Evolutionary conservation across 2,329 filamentous ascomycete genomes (phyloP).

Genomic region (Amylocarpus encephaloides): DNA sequence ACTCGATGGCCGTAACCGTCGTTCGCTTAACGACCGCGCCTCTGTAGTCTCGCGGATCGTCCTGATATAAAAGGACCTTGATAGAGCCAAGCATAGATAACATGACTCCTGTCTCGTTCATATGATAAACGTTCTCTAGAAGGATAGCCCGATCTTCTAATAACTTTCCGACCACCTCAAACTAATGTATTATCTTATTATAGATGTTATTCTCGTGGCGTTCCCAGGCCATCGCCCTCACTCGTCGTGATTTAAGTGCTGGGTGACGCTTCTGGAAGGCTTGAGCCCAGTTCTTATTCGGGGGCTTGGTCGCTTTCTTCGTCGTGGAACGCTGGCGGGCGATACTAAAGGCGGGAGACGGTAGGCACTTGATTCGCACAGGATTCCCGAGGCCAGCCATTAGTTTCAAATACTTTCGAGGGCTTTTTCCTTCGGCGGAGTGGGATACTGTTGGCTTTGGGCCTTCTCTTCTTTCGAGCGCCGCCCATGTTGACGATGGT

Average conservation of each 20-base stretch:
- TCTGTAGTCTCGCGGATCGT: neutral
- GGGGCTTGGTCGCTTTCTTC: neutral
- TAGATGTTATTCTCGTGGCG: conserved; percentile 19
- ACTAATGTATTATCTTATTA: conserved; percentile 30
- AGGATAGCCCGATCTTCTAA: neutral
- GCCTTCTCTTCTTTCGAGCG: conserved; percentile 27
- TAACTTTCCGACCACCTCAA: conserved; percentile 27
- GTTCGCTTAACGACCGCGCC: neutral
- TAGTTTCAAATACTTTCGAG: conserved; percentile 6
- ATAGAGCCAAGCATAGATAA: conserved; percentile 26
- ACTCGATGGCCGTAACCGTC: neutral
- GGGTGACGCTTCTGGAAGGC: neutral
- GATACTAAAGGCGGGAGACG: conserved; percentile 6
- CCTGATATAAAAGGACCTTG: conserved; percentile 29
- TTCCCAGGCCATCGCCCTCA: neutral
- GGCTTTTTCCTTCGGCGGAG: conserved; percentile 25
- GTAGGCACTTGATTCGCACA: conserved; percentile 6
- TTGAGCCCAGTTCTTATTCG: no score
- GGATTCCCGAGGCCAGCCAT: conserved; percentile 16
- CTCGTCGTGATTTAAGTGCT: neutral
- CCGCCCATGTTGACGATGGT: conserved; percentile 20
- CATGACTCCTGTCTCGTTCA: no score
- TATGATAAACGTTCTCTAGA: conserved; percentile 25
- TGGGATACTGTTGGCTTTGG: conserved; percentile 26
- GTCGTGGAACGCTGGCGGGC: conserved; percentile 7